Base-by-base conservation (phyloP, 371 early-diverging fungal genomes). In the Mortierella sp. region DNA sequence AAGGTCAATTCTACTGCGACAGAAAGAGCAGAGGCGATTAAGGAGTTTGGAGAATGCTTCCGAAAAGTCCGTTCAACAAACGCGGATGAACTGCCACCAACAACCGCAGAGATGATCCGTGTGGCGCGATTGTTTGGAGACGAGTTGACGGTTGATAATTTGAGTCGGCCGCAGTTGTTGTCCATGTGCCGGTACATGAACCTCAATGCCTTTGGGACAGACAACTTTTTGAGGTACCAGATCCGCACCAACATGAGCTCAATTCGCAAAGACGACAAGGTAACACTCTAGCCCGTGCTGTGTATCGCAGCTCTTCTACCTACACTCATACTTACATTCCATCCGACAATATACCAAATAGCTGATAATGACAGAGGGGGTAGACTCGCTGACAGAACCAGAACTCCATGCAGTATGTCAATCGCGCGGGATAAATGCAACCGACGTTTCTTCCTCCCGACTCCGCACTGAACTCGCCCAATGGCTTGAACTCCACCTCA, bases 181-280 rank as follows among this genome's bases (percentile, higher is more conserved):
- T 95, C 96, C 81, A 96, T 98, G 93, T 97, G 97, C 84, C 94
- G 96, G 71, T 99, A 96, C 90, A 96, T 98, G 96, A 95, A 94
- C 79, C 92, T 98, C 82, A 96, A 96, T 75, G 95, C 97, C 24
- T 98, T 98, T 89, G 99, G 99, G 44, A 98, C 98, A 21, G 99
- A 99, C 89, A 94, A 95, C 76, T 97, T 97, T 80, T 91, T 98
- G 81, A 93, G 98, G 72, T 96, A 95, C 90, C 96, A 96, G 87
- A 95, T 99, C 82, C 93, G 97, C 43, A 94, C 94, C 77, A 91
- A 95, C 56, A 96, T 99, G 94, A 90, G 92, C 71, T 93, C 96
- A 77, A 93, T 99, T 77, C 93, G 95, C 75, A 91, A 93, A 10
- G 99, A 99, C 89, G 99, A 99, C 88, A 92, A 90, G 79, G 95